These are phyloP conservation scores for Truncatella angustata DNA, from an alignment of 2,329 filamentous ascomycete species.

Conservation along the genomic window DNA sequence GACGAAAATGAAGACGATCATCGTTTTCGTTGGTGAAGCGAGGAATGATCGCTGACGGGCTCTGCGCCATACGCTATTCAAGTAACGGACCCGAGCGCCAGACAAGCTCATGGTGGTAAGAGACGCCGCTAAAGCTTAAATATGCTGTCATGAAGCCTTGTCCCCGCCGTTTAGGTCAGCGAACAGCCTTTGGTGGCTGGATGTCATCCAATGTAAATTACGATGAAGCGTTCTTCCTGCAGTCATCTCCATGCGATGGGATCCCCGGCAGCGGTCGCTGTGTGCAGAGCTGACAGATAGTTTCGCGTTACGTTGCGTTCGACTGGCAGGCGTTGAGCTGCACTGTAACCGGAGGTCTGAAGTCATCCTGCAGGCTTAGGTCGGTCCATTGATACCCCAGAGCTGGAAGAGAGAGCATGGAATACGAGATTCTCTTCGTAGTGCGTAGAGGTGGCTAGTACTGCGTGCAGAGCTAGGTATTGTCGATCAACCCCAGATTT, in stretches of 20 bases:
- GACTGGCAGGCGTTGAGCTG: not conserved
- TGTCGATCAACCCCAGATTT: not conserved
- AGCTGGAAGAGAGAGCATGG: not conserved
- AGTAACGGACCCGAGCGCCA: not conserved
- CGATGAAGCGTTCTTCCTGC: too few relatives aligned
- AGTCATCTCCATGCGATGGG: too few relatives aligned
- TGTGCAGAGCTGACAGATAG: not conserved
- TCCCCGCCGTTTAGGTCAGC: not conserved
- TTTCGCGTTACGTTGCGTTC: not conserved
- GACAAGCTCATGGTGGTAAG: not conserved
- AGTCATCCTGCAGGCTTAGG: constrained; percentile 6
- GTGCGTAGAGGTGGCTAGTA: not conserved
- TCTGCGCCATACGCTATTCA: not conserved
- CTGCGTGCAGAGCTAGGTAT: not conserved
- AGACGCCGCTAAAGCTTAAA: too few relatives aligned
- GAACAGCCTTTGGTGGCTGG: constrained; percentile 5
- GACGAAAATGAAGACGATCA: constrained; percentile 3
- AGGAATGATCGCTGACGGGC: constrained; percentile 3
- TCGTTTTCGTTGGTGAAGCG: not conserved
- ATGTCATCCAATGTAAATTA: constrained; percentile 1
- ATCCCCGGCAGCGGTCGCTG: too few relatives aligned
- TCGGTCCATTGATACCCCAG: not conserved
- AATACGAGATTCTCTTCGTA: constrained; percentile 1
- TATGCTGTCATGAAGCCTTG: not conserved
- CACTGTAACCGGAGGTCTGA: not conserved